phyloP scores from a whole-genome alignment of 1,284 basidiomycete species.

The Papiliotrema fonsecae region DNA sequence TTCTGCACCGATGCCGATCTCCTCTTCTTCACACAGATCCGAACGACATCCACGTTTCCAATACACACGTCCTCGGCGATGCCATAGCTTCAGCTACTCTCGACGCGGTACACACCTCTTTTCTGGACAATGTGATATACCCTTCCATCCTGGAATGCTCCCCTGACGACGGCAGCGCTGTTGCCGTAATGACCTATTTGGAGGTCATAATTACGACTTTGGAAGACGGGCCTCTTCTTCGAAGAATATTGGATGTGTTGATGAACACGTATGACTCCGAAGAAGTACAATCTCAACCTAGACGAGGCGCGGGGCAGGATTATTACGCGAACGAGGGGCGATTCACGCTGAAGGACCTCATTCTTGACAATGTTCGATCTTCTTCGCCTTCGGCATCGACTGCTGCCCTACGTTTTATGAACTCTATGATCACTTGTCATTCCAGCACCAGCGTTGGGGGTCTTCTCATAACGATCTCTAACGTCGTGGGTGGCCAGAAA shows the following conservation, averaged over 20 bases:
- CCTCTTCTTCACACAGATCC: conserved; percentile 20
- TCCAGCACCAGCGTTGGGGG: conserved; percentile 62
- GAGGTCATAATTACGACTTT: conserved; percentile 78
- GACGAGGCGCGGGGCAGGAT: conserved; percentile 54
- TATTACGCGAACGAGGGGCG: conserved; percentile 81
- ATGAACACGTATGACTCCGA: conserved; percentile 20
- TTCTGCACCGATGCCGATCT: conserved; percentile 48
- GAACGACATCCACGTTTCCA: conserved; percentile 8
- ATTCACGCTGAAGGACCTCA: conserved; percentile 82
- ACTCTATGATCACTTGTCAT: conserved; percentile 66
- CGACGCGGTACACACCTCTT: conserved; percentile 76
- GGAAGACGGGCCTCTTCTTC: conserved; percentile 54
- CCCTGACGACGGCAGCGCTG: conserved; percentile 83
- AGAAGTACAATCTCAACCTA: conserved; percentile 11
- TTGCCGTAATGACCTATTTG: conserved; percentile 95
- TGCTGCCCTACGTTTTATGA: conserved; percentile 72
- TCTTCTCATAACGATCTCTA: conserved; percentile 61
- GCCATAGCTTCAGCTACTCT: conserved; percentile 76
- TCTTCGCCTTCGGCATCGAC: conserved; percentile 60
- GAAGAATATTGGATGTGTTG: conserved; percentile 27
- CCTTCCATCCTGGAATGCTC: conserved; percentile 92
- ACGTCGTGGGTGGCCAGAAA: conserved; percentile 49
- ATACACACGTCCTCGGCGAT: conserved; percentile 55
- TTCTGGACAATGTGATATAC: conserved; percentile 88
- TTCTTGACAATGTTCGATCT: conserved; percentile 71